Evolutionary conservation across 75 land plant genomes (phyloP).

Genomic region (Isoetes taiwanensis): DNA sequence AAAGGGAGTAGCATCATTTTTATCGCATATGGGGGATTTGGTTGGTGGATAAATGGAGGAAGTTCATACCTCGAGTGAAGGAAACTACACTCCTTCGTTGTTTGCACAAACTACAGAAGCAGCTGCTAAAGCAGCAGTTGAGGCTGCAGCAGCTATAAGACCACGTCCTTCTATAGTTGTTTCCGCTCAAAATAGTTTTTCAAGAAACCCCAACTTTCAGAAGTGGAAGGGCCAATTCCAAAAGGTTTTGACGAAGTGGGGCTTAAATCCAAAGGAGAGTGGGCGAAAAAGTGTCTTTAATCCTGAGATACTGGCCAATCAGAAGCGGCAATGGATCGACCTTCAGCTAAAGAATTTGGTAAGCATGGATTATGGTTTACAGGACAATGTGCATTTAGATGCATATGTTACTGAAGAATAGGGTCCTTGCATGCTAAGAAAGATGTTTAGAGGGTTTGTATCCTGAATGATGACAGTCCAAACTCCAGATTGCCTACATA

Average conservation of each 20-base stretch:
- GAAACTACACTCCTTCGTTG: no score
- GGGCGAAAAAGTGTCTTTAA: slow-evolving; percentile 32
- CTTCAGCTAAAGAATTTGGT: slow-evolving; percentile 57
- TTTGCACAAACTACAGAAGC: slow-evolving; percentile 29
- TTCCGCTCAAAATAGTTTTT: slow-evolving; percentile 13
- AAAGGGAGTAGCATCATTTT: no score
- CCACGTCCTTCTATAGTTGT: slow-evolving; percentile 32
- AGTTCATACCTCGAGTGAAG: no score
- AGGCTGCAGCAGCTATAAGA: slow-evolving; percentile 29
- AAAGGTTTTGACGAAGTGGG: slow-evolving; percentile 42
- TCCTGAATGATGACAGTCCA: no score
- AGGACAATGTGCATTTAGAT: background rate
- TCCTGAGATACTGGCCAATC: slow-evolving; percentile 76
- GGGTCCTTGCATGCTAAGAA: background rate
- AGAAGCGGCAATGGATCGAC: slow-evolving; percentile 93
- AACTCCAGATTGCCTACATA: no score
- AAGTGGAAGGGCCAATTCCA: slow-evolving; percentile 29
- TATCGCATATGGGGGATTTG: no score
- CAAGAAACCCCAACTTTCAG: slow-evolving; percentile 7
- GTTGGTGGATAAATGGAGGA: no score
- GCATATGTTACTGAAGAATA: background rate
- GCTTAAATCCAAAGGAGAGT: slow-evolving; percentile 29
- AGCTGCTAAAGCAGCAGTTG: slow-evolving; percentile 27
- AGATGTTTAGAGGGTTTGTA: no score
- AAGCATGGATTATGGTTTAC: background rate